Percentiles rank a stretch among this genome's conserved stretches.
Conservation (phyloP, 805 yeast genomes). For the Tetrapisispora pingtungensis region DNA sequence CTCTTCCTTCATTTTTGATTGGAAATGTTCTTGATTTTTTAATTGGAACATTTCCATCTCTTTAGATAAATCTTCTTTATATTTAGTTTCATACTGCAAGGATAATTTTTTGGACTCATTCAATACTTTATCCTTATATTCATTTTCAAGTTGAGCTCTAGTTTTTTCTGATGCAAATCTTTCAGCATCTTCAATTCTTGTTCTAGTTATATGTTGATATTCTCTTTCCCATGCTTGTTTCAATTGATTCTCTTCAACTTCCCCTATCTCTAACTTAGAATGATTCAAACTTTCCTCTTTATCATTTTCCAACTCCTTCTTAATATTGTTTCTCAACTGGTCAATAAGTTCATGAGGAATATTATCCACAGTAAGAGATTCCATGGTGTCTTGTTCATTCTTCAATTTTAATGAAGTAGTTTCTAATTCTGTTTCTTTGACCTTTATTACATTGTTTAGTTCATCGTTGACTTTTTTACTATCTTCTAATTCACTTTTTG, state of each 20-base stretch:
- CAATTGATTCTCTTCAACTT: slow-evolving; percentile 4
- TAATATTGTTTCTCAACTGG: slow-evolving; percentile 11
- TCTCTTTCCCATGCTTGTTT: slow-evolving; percentile 31
- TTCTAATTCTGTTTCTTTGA: neutral
- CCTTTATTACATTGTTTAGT: slow-evolving; percentile 13
- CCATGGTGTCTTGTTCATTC: neutral
- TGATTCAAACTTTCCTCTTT: slow-evolving; percentile 14
- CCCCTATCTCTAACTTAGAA: slow-evolving; percentile 1
- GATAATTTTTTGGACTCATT: slow-evolving; percentile 8
- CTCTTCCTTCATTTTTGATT: slow-evolving; percentile 24
- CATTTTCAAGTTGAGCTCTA: slow-evolving; percentile 39
- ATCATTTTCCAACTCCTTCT: slow-evolving; percentile 14
- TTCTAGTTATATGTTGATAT: slow-evolving; percentile 17
- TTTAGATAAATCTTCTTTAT: slow-evolving; percentile 11
- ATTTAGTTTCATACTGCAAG: slow-evolving; percentile 6
- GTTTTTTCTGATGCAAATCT: slow-evolving; percentile 36
- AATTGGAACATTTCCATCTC: slow-evolving; percentile 31
- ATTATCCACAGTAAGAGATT: neutral
- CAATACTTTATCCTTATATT: slow-evolving; percentile 41
- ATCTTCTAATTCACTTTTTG: slow-evolving; percentile 16
- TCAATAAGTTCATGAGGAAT: neutral
- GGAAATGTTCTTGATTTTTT: slow-evolving; percentile 3
- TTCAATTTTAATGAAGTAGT: slow-evolving; percentile 8
- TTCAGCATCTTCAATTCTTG: slow-evolving; percentile 30
- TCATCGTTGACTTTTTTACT: neutral